A percentile compares a stretch with the other conserved stretches of the same genome.
phyloP scores from a whole-genome alignment of 2,329 filamentous ascomycete genomes.

The Didymellaceae sp. region DNA sequence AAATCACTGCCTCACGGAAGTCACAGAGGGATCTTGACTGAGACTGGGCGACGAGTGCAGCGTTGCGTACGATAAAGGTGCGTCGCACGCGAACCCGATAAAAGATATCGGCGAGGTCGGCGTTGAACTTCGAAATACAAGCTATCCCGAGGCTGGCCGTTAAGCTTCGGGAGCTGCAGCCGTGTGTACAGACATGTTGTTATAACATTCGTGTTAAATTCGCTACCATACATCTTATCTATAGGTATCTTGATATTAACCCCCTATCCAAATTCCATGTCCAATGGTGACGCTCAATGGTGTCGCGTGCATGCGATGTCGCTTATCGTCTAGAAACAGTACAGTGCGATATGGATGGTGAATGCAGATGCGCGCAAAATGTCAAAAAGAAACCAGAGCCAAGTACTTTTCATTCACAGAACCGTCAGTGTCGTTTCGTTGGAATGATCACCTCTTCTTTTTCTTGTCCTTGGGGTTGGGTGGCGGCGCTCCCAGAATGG shows the following conservation, averaged over 20 bases:
- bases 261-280: slow-evolving; percentile 3
- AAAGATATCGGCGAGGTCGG: slow-evolving; percentile 7
- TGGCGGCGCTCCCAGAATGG: slow-evolving; percentile 49
- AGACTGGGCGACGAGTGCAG: background rate
- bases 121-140: slow-evolving; percentile 9
- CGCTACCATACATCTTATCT: background rate
- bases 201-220: background rate
- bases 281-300: slow-evolving; percentile 1
- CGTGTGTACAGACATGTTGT: background rate
- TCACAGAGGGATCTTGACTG: slow-evolving; percentile 1
- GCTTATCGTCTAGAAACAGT: slow-evolving; percentile 9
- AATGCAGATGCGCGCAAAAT: slow-evolving; percentile 2
- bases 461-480: slow-evolving; percentile 38
- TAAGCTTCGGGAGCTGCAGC: background rate
- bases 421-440: background rate
- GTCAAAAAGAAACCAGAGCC: background rate
- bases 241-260: slow-evolving; percentile 11
- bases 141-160: background rate
- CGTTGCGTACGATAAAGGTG: background rate
- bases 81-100: background rate
- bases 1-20: slow-evolving; percentile 2
- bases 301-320: slow-evolving; percentile 8
- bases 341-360: background rate
- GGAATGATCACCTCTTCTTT: slow-evolving; percentile 33
- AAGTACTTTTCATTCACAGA: slow-evolving; percentile 6